Evolutionary conservation across 345 rosid genomes (phyloP), one percentile per base, ranked within the genome.

Genomic region (Salix exigua): DNA sequence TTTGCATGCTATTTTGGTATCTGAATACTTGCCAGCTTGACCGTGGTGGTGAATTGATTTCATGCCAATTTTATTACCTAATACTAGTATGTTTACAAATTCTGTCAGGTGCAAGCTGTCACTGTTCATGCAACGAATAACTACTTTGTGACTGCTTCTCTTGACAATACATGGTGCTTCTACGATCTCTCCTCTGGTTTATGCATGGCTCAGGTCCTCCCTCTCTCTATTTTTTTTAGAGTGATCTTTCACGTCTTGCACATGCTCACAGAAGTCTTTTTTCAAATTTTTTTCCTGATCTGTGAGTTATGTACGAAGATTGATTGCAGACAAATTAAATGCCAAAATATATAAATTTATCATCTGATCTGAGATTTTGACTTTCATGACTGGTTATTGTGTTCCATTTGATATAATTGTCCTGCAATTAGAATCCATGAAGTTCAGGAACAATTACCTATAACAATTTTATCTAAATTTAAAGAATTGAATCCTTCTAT

Each of bases 81-180:
- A 51, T 58, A 60, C 28, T 74, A 10, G 19, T 48, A 30, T 66
- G 64, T 42, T 38, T 74, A 40, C 80, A 38, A 23, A 75, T 51
- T 40, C 77, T 79, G 66, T 70, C 90, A 96, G 98, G 99, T 96
- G 76, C 95, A 91, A 89, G 99, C 97, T 78, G 96, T 96, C 65
- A 91, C 97, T 23, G 94, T 92, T 58, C 99, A 94, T 83, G 96
- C 98, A 78, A 96, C 99, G 37, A 94, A 92, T 72, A 92, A 87
- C 70, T 96, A 92, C 87, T 96, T 96, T 60, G 98, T 94, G 66
- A 89, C 99, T 53, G 99, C 99, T 78, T 92, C 99, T 53, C 93
- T 94, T 14, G 99, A 93, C 78, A 88, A 76, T 75, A 88, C 98
- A 26, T 96, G 99, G 99, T 92, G 95, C 87, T 96, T 96, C 85